Conservation (phyloP, 768 basidiomycete genomes). For the Pilatotrama ljubarskyi region DNA sequence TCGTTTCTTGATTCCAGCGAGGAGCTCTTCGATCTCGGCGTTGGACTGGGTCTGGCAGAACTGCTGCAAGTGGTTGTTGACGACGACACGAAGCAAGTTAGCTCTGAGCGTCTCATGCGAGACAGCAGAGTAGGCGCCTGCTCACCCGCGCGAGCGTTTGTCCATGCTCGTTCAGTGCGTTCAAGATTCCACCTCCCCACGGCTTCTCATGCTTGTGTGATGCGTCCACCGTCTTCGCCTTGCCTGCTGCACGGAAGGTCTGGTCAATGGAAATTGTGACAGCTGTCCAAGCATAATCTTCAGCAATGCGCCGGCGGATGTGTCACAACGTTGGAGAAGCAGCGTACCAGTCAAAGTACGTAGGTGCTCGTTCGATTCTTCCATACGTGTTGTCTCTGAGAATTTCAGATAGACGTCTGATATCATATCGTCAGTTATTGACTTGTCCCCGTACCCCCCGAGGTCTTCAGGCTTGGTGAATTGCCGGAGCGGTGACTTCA, state of each 20-base stretch:
- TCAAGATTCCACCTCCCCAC: background rate
- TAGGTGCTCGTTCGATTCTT: constrained; percentile 15
- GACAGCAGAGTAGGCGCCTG: too few relatives aligned
- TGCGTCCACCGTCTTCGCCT: background rate
- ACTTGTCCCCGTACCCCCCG: constrained; percentile 3
- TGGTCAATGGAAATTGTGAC: too few relatives aligned
- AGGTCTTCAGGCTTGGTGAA: too few relatives aligned
- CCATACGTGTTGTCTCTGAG: constrained; percentile 10
- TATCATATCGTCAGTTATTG: constrained; percentile 26
- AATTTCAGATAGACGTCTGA: constrained; percentile 25
- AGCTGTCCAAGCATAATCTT: too few relatives aligned
- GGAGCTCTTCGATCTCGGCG: constrained; percentile 14
- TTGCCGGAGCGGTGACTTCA: background rate
- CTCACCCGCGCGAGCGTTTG: background rate
- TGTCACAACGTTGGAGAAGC: constrained; percentile 24
- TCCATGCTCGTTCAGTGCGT: constrained; percentile 13
- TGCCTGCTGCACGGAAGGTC: background rate
- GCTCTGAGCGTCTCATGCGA: too few relatives aligned
- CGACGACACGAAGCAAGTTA: too few relatives aligned
- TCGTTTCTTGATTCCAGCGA: constrained; percentile 14
- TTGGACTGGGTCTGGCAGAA: constrained; percentile 21
- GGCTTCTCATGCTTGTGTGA: background rate
- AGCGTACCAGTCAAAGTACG: background rate
- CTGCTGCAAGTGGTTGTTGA: constrained; percentile 11
- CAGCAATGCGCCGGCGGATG: too few relatives aligned